Evolutionary conservation across 2,329 filamentous ascomycete species (phyloP), one percentile per base, ranked within the genome.

Genomic region (Monosporascus sp.): DNA sequence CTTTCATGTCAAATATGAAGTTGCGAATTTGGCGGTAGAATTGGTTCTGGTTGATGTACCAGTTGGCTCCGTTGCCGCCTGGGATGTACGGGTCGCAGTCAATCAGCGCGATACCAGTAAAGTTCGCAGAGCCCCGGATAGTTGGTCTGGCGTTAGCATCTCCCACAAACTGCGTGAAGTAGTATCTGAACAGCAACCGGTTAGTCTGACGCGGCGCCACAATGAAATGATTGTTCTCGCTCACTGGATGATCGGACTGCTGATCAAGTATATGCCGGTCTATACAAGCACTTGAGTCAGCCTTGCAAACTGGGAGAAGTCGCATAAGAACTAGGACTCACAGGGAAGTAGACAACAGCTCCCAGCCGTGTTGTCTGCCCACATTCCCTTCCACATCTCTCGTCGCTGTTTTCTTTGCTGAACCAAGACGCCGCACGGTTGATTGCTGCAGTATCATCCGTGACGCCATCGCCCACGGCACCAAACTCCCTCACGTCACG

Each of bases 51-150:
- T 84, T 84, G 56, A 79, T 78, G 61, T 79, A 82, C 82, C 51
- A 65, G 64, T 26, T 81, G 81, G 14, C 37, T 5, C 44, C 50
- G 11, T 36, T 27, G 2, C 50, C 48, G 5, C 47, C 36, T 9
- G 52, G 52, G 9, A 51, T 55, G 26, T 55, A 57, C 6, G 40
- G 31, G 24, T 59, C 52, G 14, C 22, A 44, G 41, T 52, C 50
- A 27, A 59, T 20, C 5, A 59, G n/a, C 1, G 48, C 56, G 20
- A 59, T 51, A 8, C 56, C 56, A 3, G 73, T 72, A 64, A 90
- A 90, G 45, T 74, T 74, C 11, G 76, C 61, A 1, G 76, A 65
- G 5, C 79, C 82, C 66, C 86, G 85, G 63, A 89, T 75, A 0
- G 79, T 79, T 2, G 87, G 85, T 37, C 81, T 65, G 58, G 77